These are phyloP conservation scores for Pythium rhizo-oryzae DNA, from an alignment of 352 stramenopile species.

Conservation along the genomic window DNA sequence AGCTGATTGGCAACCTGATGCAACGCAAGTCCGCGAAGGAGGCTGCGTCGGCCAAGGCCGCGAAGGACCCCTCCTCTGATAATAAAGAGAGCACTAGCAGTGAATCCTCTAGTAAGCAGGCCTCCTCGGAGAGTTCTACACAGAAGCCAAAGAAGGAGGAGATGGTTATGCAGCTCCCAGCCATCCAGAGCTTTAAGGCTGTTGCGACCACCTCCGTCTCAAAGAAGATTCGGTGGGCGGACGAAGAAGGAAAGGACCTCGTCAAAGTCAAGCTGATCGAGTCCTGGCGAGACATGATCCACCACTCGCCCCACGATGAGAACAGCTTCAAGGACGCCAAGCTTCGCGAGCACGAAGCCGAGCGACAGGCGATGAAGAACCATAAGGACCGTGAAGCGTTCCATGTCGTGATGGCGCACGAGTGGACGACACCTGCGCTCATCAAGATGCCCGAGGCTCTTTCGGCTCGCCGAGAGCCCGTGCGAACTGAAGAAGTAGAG, in stretches of 20 bases:
- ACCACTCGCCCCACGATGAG: slow-evolving; percentile 64
- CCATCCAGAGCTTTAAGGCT: slow-evolving; percentile 84
- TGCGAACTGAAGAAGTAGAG: slow-evolving; percentile 64
- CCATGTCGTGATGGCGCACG: slow-evolving; percentile 47
- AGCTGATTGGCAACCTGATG: slow-evolving; percentile 84
- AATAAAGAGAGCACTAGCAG: slow-evolving; percentile 33
- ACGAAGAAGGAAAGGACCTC: slow-evolving; percentile 75
- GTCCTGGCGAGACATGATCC: slow-evolving; percentile 81
- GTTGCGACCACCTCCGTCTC: slow-evolving; percentile 37
- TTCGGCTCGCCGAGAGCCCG: slow-evolving; percentile 34
- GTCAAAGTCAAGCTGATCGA: slow-evolving; percentile 86
- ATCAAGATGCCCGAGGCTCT: slow-evolving; percentile 66
- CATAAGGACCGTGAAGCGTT: slow-evolving; percentile 67
- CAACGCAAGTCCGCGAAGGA: slow-evolving; percentile 82
- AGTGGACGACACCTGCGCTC: slow-evolving; percentile 70
- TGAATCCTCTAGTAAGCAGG: slow-evolving; percentile 32
- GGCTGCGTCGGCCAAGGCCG: slow-evolving; percentile 48
- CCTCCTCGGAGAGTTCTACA: slow-evolving; percentile 15
- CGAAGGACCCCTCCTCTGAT: slow-evolving; percentile 37
- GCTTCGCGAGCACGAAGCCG: slow-evolving; percentile 81
- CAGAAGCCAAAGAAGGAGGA: slow-evolving; percentile 42
- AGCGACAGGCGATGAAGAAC: slow-evolving; percentile 62
- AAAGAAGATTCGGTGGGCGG: slow-evolving; percentile 83
- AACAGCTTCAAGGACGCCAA: slow-evolving; percentile 82
- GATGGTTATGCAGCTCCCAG: slow-evolving; percentile 59